Base-by-base conservation (phyloP, 108 stramenopile genomes). In the Discostella pseudostelligera region DNA sequence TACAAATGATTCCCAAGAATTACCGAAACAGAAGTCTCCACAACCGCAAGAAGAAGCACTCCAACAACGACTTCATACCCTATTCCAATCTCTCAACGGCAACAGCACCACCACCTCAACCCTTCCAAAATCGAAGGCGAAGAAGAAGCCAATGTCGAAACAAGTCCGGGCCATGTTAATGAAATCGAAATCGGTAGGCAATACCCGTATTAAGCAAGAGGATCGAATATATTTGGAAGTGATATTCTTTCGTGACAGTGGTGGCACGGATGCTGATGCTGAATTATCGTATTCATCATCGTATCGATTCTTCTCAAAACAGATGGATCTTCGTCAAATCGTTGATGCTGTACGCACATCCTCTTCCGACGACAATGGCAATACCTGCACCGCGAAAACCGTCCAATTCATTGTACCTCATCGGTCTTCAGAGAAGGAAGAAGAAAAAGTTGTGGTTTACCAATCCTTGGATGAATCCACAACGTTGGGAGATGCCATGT, bases 101-200 rank as follows among this genome's bases (percentile, higher is more conserved):
- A 19, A 49, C 21, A 26, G 11, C 9, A 55, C 47, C n/a, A 57
- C 63, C 2, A 36, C 70, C 39, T 43, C 69, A 21, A 57, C 59
- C 13, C 16, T 2, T 0, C 61, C 54, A 25, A 37, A 36, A 43
- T 28, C 26, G 25, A 58, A 64, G 19, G 67, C 72, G 50, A 88
- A 87, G 65, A 83, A 79, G 48, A 81, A 75, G 45, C 70, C 80
- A 32, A 75, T 76, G 40, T 87, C 87, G 6, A 73, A 78, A 39
- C 85, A 91, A 82, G 86, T 91, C 2, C 82, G 76, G 9, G 43
- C 60, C 6, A 88, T 91, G 90, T 59, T 91, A 24, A 75, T 88
- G 20, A 88, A 88, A 62, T 83, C 81, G 25, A 77, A 86, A 43
- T 82, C 83, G n/a, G 84, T 78, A 9, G 90, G 90, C 14, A 74